Percentiles rank a stretch among this genome's conserved stretches.
Evolutionary conservation across 202 grass and related monocot genomes (phyloP).

Genomic region (Panicum hallii): DNA sequence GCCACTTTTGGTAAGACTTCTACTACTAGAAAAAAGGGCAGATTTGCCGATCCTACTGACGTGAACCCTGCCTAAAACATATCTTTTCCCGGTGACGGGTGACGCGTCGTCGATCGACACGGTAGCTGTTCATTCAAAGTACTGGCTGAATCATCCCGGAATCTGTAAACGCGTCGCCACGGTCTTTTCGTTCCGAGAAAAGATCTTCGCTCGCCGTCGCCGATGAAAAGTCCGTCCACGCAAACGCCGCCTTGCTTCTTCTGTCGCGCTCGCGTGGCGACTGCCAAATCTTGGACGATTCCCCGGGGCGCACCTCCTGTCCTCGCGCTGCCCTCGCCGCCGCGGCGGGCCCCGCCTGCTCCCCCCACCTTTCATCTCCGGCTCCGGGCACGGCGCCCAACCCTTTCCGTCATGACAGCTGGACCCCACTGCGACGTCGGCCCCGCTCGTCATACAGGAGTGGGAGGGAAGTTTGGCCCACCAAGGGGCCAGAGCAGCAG

Average conservation of each 20-base stretch:
- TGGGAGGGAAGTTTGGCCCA: not conserved
- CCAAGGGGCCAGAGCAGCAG: not conserved
- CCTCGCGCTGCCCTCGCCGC: not conserved
- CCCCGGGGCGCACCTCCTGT: not conserved
- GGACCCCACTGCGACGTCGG: not conserved
- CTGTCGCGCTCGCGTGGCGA: not conserved
- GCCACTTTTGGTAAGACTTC: not conserved
- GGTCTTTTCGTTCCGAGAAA: not conserved
- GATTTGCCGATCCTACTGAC: too few species aligned
- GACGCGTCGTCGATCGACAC: not conserved
- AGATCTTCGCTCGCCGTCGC: not conserved
- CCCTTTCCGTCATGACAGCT: not conserved
- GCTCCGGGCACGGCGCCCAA: not conserved
- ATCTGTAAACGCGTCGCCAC: not conserved
- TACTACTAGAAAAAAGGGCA: not conserved
- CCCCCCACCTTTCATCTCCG: not conserved
- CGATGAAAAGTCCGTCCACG: not conserved
- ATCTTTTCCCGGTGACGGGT: too few species aligned
- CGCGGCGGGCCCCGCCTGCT: slow-evolving; percentile 25
- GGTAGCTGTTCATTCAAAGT: too few species aligned
- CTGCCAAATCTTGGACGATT: slow-evolving; percentile 46
- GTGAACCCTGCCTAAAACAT: too few species aligned
- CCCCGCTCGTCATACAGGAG: slow-evolving; percentile 23
- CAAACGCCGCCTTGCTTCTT: not conserved
- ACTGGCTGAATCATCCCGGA: too few species aligned